Conservation (phyloP, 306 rosid genomes). For the Clitoria ternatea region DNA sequence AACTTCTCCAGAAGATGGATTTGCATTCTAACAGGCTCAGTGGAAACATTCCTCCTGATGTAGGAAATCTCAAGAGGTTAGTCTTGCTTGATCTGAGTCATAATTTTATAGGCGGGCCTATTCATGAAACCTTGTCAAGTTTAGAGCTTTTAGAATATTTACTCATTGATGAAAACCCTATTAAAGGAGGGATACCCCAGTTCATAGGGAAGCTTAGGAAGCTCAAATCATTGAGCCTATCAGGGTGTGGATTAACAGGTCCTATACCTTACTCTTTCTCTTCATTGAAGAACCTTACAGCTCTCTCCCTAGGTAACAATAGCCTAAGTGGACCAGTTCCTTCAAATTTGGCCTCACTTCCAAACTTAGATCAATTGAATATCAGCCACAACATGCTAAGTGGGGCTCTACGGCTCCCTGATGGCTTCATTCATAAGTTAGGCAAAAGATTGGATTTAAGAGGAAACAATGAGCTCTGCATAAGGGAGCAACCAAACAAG, state of each 20-base stretch:
- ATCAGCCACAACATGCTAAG: constrained; percentile 57
- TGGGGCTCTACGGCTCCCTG: constrained; percentile 45
- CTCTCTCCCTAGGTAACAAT: constrained; percentile 49
- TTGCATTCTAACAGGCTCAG: constrained; percentile 45
- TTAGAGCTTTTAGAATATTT: constrained; percentile 47
- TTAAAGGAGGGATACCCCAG: constrained; percentile 42
- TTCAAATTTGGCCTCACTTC: constrained; percentile 41
- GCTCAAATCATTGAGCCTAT: constrained; percentile 44
- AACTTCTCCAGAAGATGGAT: constrained; percentile 56
- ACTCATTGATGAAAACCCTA: constrained; percentile 51
- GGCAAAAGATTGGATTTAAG: constrained; percentile 59
- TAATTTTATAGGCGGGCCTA: constrained; percentile 50
- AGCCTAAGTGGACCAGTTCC: constrained; percentile 51
- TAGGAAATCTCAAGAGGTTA: constrained; percentile 48
- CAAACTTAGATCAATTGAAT: constrained; percentile 47
- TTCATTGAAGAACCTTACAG: constrained; percentile 46
- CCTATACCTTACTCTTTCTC: constrained; percentile 32
- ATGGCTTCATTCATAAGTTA: constrained; percentile 46
- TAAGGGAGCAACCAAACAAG: constrained; percentile 22
- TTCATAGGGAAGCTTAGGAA: constrained; percentile 43
- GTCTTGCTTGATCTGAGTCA: constrained; percentile 58
- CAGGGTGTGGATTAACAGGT: constrained; percentile 52
- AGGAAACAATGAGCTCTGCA: constrained; percentile 54
- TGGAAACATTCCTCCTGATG: constrained; percentile 39
- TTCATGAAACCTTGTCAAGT: constrained; percentile 42